Percentiles rank a stretch among this genome's conserved stretches.
Conservation (phyloP, 345 rosid species). For the Populus alba region DNA sequence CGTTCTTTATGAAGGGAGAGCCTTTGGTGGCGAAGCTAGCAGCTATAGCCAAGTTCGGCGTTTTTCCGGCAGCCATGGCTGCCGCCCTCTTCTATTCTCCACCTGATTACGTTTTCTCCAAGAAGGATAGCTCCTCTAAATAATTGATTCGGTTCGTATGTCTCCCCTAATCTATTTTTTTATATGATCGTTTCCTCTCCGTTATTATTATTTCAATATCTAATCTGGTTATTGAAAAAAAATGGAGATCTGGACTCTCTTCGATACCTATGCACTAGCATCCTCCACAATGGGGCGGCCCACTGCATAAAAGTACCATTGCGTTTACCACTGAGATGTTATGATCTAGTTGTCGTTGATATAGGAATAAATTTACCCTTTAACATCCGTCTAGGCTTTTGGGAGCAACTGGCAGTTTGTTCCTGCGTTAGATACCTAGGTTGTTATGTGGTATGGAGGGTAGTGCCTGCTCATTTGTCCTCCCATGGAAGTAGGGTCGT, state of each 20-base stretch:
- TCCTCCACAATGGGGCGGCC: no score
- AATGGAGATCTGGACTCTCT: neutral
- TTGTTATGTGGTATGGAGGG: no score
- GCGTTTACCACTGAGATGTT: no score
- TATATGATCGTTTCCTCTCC: neutral
- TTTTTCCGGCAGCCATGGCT: slow-evolving; percentile 62
- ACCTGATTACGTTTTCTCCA: slow-evolving; percentile 29
- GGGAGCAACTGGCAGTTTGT: no score
- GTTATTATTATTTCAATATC: neutral
- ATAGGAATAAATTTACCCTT: no score
- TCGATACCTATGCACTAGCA: neutral
- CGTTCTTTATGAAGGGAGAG: slow-evolving; percentile 51
- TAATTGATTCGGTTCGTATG: neutral
- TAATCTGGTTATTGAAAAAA: neutral
- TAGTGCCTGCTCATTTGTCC: neutral
- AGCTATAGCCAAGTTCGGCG: slow-evolving; percentile 44
- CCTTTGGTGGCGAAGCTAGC: slow-evolving; percentile 67
- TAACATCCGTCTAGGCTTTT: no score
- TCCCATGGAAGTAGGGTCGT: neutral
- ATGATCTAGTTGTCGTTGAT: no score
- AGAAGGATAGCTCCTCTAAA: neutral
- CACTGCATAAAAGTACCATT: no score
- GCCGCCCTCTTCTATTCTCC: slow-evolving; percentile 67
- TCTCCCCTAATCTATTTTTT: neutral
- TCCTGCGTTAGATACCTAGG: no score